Evolutionary conservation across 768 basidiomycete species (phyloP), one percentile per base, ranked within the genome.

Genomic region (Lactarius tabidus): DNA sequence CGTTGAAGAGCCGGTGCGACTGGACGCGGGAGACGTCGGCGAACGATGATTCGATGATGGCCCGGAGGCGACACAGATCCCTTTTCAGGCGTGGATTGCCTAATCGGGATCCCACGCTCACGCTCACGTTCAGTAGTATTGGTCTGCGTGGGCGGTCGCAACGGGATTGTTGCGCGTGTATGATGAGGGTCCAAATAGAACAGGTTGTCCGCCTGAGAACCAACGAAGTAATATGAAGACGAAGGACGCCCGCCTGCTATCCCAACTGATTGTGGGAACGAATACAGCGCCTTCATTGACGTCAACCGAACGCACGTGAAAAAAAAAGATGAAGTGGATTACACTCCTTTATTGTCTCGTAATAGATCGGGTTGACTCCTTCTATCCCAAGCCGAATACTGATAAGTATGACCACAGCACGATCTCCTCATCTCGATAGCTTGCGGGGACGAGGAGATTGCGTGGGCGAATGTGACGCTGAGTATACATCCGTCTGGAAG

Each of bases 201-300:
- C 8, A 98, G 81, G 57, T 86, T 90, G 68, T 95, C 90, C 3
- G 87, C 89, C 73, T 99, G 96, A 0, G 88, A 83, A 18, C 93
- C 96, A 56, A 99, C 91, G 72, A 99, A 99, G 75, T 98, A 99
- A 75, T 97, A 98, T 0, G 95, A 97, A 0, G 93, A 95, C n/a
- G 91, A 91, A 0, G 96, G 97, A 26, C 97, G 84, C 2, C 96
- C 96, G 43, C 97, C 96, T 0, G 96, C 95, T 60, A 99, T 98
- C 45, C 96, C 97, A 41, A 97, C 90, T 2, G 90, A 93, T 77
- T 98, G 96, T 0, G 95, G 95, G 75, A 95, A 93, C 0, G 90
- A 91, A 74, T 95, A 98, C 36, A 98, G 75, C 29, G 84, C 80
- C 94, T 96, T 70, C 7, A n/a, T 38, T 23, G 31, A 55, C 26